Evolutionary conservation across 1,139 yeast genomes (phyloP).

Genomic region (Saccharomyces hybrid): DNA sequence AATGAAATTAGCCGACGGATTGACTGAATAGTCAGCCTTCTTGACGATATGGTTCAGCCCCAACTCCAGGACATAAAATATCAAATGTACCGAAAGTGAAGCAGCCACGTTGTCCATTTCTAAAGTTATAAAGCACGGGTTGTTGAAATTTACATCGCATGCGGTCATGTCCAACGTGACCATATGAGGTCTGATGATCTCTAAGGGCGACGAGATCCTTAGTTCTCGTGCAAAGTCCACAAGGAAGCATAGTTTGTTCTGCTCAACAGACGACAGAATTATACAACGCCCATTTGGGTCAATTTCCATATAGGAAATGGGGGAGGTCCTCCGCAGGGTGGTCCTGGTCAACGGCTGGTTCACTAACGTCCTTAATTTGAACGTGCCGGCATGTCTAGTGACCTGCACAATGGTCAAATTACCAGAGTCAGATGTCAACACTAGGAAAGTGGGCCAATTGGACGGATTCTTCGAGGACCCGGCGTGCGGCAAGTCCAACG

Average conservation of each 20-base stretch:
- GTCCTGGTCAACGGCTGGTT: slow-evolving; percentile 69
- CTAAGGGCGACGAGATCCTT: slow-evolving; percentile 65
- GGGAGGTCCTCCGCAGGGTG: slow-evolving; percentile 66
- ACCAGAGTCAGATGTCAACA: slow-evolving; percentile 81
- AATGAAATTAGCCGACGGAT: slow-evolving; percentile 34
- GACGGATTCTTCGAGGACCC: slow-evolving; percentile 45
- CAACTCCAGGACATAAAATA: slow-evolving; percentile 73
- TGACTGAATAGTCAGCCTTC: slow-evolving; percentile 38
- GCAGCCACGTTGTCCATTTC: slow-evolving; percentile 44
- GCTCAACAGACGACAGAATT: slow-evolving; percentile 64
- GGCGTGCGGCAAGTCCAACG: slow-evolving; percentile 15
- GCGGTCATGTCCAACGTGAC: slow-evolving; percentile 51
- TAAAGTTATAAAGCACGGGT: slow-evolving; percentile 75
- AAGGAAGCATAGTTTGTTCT: slow-evolving; percentile 59
- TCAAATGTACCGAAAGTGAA: slow-evolving; percentile 35
- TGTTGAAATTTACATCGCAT: slow-evolving; percentile 68
- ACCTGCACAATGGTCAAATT: slow-evolving; percentile 52
- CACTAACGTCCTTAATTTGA: slow-evolving; percentile 42
- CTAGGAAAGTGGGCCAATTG: slow-evolving; percentile 43
- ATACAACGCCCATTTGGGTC: slow-evolving; percentile 72
- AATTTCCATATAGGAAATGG: slow-evolving; percentile 66
- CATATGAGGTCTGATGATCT: slow-evolving; percentile 45
- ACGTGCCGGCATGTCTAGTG: slow-evolving; percentile 17
- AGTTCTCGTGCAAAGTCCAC: slow-evolving; percentile 42
- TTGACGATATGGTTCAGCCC: slow-evolving; percentile 72